phyloP scores from a whole-genome alignment of 768 basidiomycete genomes.

The Boletellus ananiceps region DNA sequence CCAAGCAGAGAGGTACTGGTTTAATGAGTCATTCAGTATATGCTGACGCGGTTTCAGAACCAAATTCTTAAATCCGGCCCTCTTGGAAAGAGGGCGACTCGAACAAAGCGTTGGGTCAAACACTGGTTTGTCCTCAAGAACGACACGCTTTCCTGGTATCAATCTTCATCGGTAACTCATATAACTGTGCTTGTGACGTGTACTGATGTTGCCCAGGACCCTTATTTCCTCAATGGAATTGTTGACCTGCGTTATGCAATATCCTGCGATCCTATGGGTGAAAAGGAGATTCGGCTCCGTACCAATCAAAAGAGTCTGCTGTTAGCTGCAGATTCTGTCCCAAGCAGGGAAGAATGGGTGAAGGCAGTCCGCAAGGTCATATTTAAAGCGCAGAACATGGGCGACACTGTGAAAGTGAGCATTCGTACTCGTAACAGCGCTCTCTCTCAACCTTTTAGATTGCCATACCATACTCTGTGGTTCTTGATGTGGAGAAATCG shows the following conservation, averaged over 20 bases:
- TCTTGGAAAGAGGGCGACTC: conserved; percentile 79
- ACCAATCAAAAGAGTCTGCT: conserved; percentile 76
- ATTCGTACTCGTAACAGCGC: not conserved
- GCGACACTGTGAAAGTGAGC: conserved; percentile 86
- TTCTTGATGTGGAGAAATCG: conserved; percentile 85
- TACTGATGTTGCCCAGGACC: conserved; percentile 55
- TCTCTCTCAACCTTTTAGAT: conserved; percentile 46
- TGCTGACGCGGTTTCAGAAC: conserved; percentile 49
- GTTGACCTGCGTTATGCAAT: conserved; percentile 93
- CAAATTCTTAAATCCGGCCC: conserved; percentile 91
- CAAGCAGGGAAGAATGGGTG: conserved; percentile 92
- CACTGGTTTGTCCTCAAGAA: conserved; percentile 98
- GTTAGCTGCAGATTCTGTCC: conserved; percentile 72
- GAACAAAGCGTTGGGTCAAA: conserved; percentile 89
- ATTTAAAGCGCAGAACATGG: conserved; percentile 94
- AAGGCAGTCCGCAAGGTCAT: conserved; percentile 92
- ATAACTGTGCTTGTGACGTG: conserved; percentile 1
- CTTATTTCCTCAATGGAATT: conserved; percentile 96
- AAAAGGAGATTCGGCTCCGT: conserved; percentile 76
- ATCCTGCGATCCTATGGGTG: conserved; percentile 74
- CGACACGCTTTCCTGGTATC: conserved; percentile 95
- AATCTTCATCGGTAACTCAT: conserved; percentile 74
- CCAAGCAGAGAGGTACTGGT: conserved; percentile 73
- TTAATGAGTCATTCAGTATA: not conserved
- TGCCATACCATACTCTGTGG: conserved; percentile 87